Base-by-base conservation (phyloP, 352 stramenopile species). In the Globisporangium emineosum region DNA sequence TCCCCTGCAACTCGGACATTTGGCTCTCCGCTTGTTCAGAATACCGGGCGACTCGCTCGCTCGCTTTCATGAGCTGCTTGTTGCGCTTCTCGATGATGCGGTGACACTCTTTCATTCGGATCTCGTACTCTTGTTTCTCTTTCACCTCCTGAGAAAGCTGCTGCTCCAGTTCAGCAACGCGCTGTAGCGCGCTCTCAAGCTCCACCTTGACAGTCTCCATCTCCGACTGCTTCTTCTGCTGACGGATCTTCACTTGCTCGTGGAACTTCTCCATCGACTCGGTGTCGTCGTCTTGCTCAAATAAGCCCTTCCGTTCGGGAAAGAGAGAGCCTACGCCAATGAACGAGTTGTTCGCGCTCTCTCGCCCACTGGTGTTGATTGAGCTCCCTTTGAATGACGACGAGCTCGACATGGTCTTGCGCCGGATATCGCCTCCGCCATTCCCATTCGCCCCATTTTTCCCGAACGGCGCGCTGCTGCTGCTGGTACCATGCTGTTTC, bases 11-110 rank as follows among this genome's bases (percentile, higher is more conserved):
- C 32, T 89, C 79, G 3, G 56, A 50, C 9, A 73, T 63, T 49
- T 86, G 75, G 21, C 64, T 67, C 55, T 91, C 83, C 15, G 70
- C 81, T 57, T 92, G 83, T 66, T 94, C 79, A 8, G 78, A 79
- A 25, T 86, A 76, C 4, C 82, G 69, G 32, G 78, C 77, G 45
- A 92, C 76, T 55, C 77, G 80, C 29, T 94, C 86, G 42, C 83
- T 94, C 8, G 81, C 83, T 65, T 94, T 94, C 62, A 92, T 88
- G 13, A 94, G 62, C 56, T 94, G 86, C 60, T 90, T 90, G 72
- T 91, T 94, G 66, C 86, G 83, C 72, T 94, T 94, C 64, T 94
- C 86, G 51, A 94, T 89, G 42, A 92, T 88, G 5, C 81, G 75
- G 52, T 93, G 83, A 60, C 85, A 93, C 53, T 93, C 85, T 45